Conservation (phyloP, 495 filamentous ascomycete genomes). For the Alectoria sarmentosa region DNA sequence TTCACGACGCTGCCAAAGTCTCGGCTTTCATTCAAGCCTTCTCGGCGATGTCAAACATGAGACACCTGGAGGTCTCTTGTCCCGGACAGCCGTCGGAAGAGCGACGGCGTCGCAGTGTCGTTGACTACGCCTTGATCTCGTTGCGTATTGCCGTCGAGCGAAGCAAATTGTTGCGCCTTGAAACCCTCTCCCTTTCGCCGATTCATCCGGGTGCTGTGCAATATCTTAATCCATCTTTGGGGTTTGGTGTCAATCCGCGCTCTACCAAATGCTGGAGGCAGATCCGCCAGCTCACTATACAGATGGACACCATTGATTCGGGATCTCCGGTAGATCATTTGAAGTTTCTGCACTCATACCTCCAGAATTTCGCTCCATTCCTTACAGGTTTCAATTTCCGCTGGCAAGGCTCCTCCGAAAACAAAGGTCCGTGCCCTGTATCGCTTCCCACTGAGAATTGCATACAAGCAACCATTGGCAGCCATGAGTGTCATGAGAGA, state of each 20-base stretch:
- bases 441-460: constrained; percentile 56
- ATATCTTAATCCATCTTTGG: constrained; percentile 59
- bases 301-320: constrained; percentile 58
- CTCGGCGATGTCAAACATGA: constrained; percentile 52
- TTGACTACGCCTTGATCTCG: constrained; percentile 78
- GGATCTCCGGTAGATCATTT: constrained; percentile 58
- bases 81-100: constrained; percentile 60
- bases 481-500: constrained; percentile 27
- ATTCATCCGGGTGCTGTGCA: constrained; percentile 63
- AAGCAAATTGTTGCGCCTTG: constrained; percentile 49
- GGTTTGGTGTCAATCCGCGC: constrained; percentile 58
- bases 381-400: constrained; percentile 60
- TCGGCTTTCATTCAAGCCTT: constrained; percentile 68
- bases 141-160: constrained; percentile 69
- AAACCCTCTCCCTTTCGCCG: constrained; percentile 54
- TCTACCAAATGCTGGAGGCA: constrained; percentile 61
- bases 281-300: constrained; percentile 59
- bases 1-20: constrained; percentile 79
- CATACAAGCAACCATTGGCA: constrained; percentile 35
- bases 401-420: constrained; percentile 50
- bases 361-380: constrained; percentile 53
- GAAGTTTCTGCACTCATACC: constrained; percentile 66
- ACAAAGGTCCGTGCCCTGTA: constrained; percentile 57
- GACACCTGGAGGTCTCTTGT: constrained; percentile 62
- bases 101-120: constrained; percentile 62